These are phyloP conservation scores for Jatropha multifida DNA, from an alignment of 441 rosid species.

Conservation along the genomic window DNA sequence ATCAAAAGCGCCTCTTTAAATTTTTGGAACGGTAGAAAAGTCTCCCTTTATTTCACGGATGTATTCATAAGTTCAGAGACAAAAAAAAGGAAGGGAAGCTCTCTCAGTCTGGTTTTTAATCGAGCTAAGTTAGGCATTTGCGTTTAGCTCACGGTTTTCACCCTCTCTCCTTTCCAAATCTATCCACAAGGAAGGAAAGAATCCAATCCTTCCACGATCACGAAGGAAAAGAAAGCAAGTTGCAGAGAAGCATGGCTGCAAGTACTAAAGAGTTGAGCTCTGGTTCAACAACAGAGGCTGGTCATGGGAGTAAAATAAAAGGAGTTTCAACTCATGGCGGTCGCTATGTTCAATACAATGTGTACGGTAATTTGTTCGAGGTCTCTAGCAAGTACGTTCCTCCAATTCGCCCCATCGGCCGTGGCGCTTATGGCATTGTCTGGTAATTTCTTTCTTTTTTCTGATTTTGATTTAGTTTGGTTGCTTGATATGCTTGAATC, in stretches of 20 bases:
- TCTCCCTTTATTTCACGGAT: conserved; percentile 41
- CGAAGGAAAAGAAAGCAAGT: not conserved
- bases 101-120: not conserved
- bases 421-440: conserved; percentile 87
- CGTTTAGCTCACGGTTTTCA: conserved; percentile 17
- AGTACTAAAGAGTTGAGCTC: conserved; percentile 46
- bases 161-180: conserved; percentile 1
- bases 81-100: not conserved
- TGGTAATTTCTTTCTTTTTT: conserved; percentile 36
- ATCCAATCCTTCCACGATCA: not conserved
- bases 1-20: not conserved
- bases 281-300: conserved; percentile 29
- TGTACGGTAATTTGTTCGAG: conserved; percentile 79
- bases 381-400: conserved; percentile 85
- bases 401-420: conserved; percentile 82
- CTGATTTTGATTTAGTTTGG: not conserved
- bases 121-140: not conserved
- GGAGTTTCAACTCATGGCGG: conserved; percentile 87
- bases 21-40: conserved; percentile 13
- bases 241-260: conserved; percentile 15
- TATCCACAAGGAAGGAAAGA: not conserved
- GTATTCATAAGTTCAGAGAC: conserved; percentile 18
- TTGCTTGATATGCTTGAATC: not conserved
- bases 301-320: conserved; percentile 35
- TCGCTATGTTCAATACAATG: conserved; percentile 76